Conservation (phyloP, 129 eudicot species). For the Pittosporum tobira region DNA sequence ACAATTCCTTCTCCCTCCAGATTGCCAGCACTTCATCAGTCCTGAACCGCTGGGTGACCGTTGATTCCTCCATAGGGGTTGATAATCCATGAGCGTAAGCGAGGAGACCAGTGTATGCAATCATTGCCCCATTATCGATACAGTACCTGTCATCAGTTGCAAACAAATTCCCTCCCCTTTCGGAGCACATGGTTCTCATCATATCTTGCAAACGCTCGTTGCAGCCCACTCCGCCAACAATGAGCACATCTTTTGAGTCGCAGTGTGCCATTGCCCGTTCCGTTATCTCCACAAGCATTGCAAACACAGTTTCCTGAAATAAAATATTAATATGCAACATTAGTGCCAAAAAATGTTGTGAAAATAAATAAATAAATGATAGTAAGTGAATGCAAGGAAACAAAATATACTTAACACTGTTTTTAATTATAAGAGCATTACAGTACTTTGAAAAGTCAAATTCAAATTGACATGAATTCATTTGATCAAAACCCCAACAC, state of each 20-base stretch:
- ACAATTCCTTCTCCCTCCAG: conserved; percentile 58
- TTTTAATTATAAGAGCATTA: too few species aligned
- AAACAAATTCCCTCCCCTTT: conserved; percentile 79
- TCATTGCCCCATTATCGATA: conserved; percentile 91
- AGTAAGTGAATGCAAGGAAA: too few species aligned
- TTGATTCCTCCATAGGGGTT: conserved; percentile 70
- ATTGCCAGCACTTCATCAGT: conserved; percentile 85
- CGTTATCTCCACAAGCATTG: conserved; percentile 95
- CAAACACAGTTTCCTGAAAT: conserved; percentile 78
- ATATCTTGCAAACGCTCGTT: conserved; percentile 78
- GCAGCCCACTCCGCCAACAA: conserved; percentile 92
- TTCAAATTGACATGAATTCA: too few species aligned
- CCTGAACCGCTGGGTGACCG: conserved; percentile 86
- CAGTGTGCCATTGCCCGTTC: conserved; percentile 98
- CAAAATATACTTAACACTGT: too few species aligned
- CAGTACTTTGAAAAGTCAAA: too few species aligned
- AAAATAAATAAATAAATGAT: too few species aligned
- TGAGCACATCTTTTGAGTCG: conserved; percentile 70
- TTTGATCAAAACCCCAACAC: too few species aligned
- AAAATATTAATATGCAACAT: neutral
- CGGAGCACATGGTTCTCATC: conserved; percentile 83
- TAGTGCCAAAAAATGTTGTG: too few species aligned
- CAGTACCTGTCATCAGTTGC: conserved; percentile 93
- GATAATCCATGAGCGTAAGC: conserved; percentile 63
- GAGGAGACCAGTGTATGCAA: conserved; percentile 91